These are phyloP conservation scores for Linum lewisii DNA, from an alignment of 345 rosid genomes.

Conservation along the genomic window DNA sequence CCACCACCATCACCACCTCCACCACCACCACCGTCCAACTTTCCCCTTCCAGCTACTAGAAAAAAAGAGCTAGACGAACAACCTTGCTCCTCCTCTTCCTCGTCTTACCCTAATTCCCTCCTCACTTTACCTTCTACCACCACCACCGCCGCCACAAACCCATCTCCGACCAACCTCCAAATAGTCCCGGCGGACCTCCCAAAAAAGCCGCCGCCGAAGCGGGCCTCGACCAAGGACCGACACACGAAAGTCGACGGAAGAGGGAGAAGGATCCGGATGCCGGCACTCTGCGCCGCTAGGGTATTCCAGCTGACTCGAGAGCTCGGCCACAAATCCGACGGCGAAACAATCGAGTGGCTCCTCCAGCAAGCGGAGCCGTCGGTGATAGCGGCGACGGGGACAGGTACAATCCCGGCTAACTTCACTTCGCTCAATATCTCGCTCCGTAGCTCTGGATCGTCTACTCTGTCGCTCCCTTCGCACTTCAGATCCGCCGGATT, in stretches of 20 bases:
- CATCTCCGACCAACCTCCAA: not conserved
- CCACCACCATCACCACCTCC: not conserved
- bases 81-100: not conserved
- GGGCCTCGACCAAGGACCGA: constrained; percentile 54
- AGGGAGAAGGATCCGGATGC: constrained; percentile 81
- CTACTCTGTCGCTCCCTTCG: constrained; percentile 39
- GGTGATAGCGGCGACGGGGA: constrained; percentile 64
- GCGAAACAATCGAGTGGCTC: constrained; percentile 81
- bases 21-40: not conserved
- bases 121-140: not conserved
- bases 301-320: constrained; percentile 74
- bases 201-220: constrained; percentile 30
- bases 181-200: not conserved
- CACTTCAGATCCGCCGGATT: constrained; percentile 30
- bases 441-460: constrained; percentile 45
- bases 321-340: constrained; percentile 72
- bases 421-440: constrained; percentile 68
- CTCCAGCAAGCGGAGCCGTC: constrained; percentile 78
- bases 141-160: not conserved
- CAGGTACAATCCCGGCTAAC: constrained; percentile 84
- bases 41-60: constrained; percentile 2
- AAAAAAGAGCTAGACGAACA: constrained; percentile 1
- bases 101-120: not conserved
- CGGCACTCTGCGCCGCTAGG: constrained; percentile 74
- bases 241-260: constrained; percentile 87